These are phyloP conservation scores for Tephrocybe sp. DNA, from an alignment of 768 basidiomycete species.

Conservation along the genomic window DNA sequence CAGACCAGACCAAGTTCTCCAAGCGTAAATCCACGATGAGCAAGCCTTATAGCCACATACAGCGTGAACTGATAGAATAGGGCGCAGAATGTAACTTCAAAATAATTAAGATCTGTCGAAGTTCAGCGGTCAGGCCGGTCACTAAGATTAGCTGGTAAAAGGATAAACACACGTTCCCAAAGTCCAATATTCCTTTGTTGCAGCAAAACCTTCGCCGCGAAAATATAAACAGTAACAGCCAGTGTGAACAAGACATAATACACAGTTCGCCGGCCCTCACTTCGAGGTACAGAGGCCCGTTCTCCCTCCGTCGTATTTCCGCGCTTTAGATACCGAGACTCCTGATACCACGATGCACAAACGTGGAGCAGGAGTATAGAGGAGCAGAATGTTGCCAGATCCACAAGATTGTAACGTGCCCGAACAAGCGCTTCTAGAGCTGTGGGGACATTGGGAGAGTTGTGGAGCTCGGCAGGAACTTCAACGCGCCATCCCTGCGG, in stretches of 20 bases:
- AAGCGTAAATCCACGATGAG: conserved; percentile 92
- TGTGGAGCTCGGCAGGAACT: conserved; percentile 55
- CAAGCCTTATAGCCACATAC: conserved; percentile 86
- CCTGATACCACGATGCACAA: conserved; percentile 74
- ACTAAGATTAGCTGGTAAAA: neutral
- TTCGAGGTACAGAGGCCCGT: conserved; percentile 74
- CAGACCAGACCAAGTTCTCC: conserved; percentile 91
- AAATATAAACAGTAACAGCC: conserved; percentile 46
- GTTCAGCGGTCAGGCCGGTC: neutral
- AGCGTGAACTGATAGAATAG: conserved; percentile 90
- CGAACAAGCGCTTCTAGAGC: conserved; percentile 56
- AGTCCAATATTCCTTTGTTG: conserved; percentile 43
- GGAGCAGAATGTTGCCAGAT: conserved; percentile 80
- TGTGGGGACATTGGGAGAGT: conserved; percentile 38
- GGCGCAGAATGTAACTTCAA: conserved; percentile 72
- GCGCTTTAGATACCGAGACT: conserved; percentile 46
- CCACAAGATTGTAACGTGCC: conserved; percentile 75
- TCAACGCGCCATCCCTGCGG: conserved; percentile 81
- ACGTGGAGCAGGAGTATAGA: conserved; percentile 80
- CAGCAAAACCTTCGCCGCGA: conserved; percentile 51
- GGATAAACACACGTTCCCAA: conserved; percentile 64
- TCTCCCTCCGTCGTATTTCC: conserved; percentile 58
- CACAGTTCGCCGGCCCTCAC: conserved; percentile 61
- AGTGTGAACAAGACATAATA: conserved; percentile 68
- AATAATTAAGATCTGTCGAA: conserved; percentile 73